Percentiles rank a stretch among this genome's conserved stretches.
These are phyloP conservation scores for Ophiosphaerella korrae DNA, from an alignment of 2,329 filamentous ascomycete species.

Conservation along the genomic window DNA sequence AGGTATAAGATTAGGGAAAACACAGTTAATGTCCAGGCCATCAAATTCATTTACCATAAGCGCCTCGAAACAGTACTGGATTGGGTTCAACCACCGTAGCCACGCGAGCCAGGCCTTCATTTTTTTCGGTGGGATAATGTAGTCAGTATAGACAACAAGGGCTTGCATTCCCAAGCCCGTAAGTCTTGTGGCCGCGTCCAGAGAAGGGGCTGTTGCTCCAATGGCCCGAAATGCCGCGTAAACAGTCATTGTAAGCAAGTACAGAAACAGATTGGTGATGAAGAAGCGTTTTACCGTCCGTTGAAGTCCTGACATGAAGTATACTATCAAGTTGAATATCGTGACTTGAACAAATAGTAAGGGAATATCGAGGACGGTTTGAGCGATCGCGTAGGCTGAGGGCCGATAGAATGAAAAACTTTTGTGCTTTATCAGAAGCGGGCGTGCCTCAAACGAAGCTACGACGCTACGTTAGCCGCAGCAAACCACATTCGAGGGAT, in stretches of 20 bases:
- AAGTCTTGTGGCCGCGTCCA: constrained; percentile 46
- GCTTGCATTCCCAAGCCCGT: constrained; percentile 49
- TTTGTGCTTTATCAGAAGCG: constrained; percentile 72
- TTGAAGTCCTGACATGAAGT: constrained; percentile 64
- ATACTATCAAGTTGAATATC: constrained; percentile 65
- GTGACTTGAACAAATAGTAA: constrained; percentile 63
- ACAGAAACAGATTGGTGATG: constrained; percentile 65
- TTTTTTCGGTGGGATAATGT: constrained; percentile 49
- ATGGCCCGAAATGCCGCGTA: constrained; percentile 49
- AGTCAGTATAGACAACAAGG: constrained; percentile 42
- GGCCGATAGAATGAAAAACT: constrained; percentile 71
- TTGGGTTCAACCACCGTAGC: constrained; percentile 79
- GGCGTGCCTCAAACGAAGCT: constrained; percentile 64
- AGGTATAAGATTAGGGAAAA: constrained; percentile 57
- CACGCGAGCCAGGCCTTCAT: constrained; percentile 81
- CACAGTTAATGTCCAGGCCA: constrained; percentile 61
- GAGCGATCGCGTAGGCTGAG: constrained; percentile 63
- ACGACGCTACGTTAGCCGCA: constrained; percentile 47
- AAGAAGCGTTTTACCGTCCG: constrained; percentile 66
- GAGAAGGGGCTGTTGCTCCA: constrained; percentile 39
- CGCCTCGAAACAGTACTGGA: constrained; percentile 77
- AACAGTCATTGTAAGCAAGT: constrained; percentile 56
- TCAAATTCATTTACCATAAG: constrained; percentile 80
- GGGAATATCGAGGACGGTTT: constrained; percentile 63
- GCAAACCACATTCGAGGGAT: neutral